Conservation (phyloP, 1,284 basidiomycete genomes). For the Pholiota adiposa region DNA sequence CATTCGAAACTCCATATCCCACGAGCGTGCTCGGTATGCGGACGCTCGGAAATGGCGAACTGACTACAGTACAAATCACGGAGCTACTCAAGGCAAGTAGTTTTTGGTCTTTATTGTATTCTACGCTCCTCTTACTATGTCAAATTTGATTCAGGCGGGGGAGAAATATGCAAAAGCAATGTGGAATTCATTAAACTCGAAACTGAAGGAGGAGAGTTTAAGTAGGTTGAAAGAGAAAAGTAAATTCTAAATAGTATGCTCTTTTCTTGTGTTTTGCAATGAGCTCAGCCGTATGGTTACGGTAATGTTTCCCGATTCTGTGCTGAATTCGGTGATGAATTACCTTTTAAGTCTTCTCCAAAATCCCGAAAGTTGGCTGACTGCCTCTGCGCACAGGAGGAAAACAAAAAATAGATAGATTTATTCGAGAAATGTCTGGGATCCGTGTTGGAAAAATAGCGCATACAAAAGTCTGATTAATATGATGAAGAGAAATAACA, state of each 20-base stretch:
- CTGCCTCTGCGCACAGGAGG: no score
- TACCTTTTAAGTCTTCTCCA: no score
- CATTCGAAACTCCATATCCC: conserved; percentile 41
- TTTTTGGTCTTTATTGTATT: not conserved
- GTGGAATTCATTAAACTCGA: conserved; percentile 43
- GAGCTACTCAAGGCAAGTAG: conserved; percentile 53
- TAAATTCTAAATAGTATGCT: conserved; percentile 35
- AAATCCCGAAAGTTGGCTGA: no score
- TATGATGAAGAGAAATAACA: no score
- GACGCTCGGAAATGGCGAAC: conserved; percentile 61
- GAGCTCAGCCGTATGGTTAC: no score
- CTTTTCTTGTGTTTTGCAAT: no score
- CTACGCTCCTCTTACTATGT: not conserved
- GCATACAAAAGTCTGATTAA: no score
- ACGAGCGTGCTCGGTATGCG: conserved; percentile 59
- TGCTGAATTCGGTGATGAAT: no score
- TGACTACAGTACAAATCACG: conserved; percentile 49
- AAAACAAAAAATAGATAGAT: no score
- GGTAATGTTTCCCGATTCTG: no score
- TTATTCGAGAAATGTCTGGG: no score
- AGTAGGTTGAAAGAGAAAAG: conserved; percentile 45
- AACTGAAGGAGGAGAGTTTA: conserved; percentile 50
- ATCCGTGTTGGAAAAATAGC: no score
- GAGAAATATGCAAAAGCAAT: conserved; percentile 47
- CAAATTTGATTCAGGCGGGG: conserved; percentile 52